Base-by-base conservation (phyloP, 495 filamentous ascomycete genomes). In the Penicillium bialowiezense region DNA sequence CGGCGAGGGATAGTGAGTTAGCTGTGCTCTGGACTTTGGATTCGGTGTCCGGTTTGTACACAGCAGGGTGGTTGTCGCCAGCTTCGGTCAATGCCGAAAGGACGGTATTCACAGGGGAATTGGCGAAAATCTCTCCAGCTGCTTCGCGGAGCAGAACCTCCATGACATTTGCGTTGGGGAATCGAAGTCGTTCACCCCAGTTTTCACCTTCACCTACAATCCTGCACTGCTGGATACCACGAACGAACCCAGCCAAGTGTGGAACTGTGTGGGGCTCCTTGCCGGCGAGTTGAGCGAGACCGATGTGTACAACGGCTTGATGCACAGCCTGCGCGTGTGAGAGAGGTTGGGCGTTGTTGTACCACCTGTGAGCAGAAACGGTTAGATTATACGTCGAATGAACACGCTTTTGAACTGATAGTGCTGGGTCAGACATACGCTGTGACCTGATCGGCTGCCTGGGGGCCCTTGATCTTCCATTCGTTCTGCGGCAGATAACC, bases 261-360 rank as follows among this genome's bases (percentile, higher is more conserved):
- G n/a, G n/a, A n/a, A n/a, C n/a, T n/a, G n/a, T n/a, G n/a, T n/a
- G n/a, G n/a, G 59, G 48, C 14, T 14, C 7, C 35, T 72, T 71
- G 23, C 66, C 65, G 23, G 72, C 41, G 18, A 68, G 38, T 18
- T 64, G 60, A 63, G 73, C 56, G 28, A 76, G 34, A 38, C 58
- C 63, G 15, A 76, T 46, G 48, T 84, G 79, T 21, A 85, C 69
- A 5, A 71, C 76, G 5, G 64, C 57, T 17, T 70, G 71, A 45
- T 71, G 68, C 33, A 64, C 65, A 29, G 73, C 71, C 18, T 43
- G 13, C 3, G n/a, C 42, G n/a, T 42, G n/a, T 5, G 48, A 12
- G 29, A 50, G 38, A 32, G 37, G 36, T 9, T 31, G 28, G 23
- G 43, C 21, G 20, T 51, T 43, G 41, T 48, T 26, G 23, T 54